Percentiles rank a stretch among this genome's conserved stretches.
Evolutionary conservation across 768 basidiomycete genomes (phyloP).

Genomic region (Psilocybe sp.): DNA sequence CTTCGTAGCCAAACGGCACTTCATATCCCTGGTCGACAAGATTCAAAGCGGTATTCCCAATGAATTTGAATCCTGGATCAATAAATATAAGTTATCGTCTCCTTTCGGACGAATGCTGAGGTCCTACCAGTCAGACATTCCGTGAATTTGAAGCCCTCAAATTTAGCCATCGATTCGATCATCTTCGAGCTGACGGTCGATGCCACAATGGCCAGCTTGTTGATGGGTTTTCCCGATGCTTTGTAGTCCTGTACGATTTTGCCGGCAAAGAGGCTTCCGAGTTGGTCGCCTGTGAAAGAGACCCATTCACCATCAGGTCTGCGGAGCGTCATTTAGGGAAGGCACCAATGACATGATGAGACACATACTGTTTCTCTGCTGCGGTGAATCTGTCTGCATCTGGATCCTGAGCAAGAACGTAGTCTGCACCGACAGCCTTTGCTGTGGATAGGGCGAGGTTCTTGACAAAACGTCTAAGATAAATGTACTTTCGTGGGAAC

Average conservation of each 20-base stretch:
- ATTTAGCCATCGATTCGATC: constrained; percentile 71
- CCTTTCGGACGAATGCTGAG: not conserved
- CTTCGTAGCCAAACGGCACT: constrained; percentile 84
- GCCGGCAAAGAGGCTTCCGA: constrained; percentile 55
- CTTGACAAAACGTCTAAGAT: constrained; percentile 30
- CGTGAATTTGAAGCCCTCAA: constrained; percentile 79
- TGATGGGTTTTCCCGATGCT: constrained; percentile 38
- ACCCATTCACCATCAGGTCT: constrained; percentile 59
- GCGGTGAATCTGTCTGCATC: constrained; percentile 84
- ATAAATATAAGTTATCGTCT: constrained; percentile 11
- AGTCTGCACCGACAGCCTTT: constrained; percentile 42
- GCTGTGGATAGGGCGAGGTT: constrained; percentile 71
- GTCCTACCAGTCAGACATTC: constrained; percentile 78
- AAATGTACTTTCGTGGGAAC: not conserved
- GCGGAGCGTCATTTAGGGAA: constrained; percentile 1
- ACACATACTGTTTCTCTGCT: constrained; percentile 59
- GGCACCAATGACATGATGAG: not conserved
- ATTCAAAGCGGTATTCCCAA: constrained; percentile 76
- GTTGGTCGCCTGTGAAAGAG: constrained; percentile 81
- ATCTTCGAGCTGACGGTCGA: constrained; percentile 92
- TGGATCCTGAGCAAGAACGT: constrained; percentile 88
- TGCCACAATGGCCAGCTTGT: constrained; percentile 79
- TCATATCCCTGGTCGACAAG: constrained; percentile 66
- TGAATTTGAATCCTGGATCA: constrained; percentile 78
- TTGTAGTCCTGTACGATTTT: constrained; percentile 41